phyloP scores from a whole-genome alignment of 805 yeast species.

The Candida endomychidarum region DNA sequence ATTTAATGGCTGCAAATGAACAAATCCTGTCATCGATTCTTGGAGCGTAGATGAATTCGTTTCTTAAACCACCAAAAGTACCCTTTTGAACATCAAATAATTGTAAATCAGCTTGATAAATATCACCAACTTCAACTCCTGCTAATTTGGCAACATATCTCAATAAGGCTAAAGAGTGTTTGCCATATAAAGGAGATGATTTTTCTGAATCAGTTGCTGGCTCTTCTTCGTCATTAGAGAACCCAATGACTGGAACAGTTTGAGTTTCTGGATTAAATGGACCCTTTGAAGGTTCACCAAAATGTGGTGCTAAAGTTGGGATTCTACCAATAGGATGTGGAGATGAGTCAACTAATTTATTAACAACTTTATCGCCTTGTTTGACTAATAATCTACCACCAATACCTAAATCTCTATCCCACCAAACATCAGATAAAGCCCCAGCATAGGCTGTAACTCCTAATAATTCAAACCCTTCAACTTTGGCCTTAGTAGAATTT shows the following conservation, averaged over 20 bases:
- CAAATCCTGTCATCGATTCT: slow-evolving; percentile 84
- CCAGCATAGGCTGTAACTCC: slow-evolving; percentile 46
- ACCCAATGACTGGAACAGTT: slow-evolving; percentile 40
- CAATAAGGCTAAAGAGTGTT: slow-evolving; percentile 65
- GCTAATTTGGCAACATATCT: slow-evolving; percentile 68
- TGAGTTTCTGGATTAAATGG: slow-evolving; percentile 38
- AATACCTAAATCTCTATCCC: slow-evolving; percentile 43
- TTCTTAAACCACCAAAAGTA: slow-evolving; percentile 69
- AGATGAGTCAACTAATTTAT: slow-evolving; percentile 31
- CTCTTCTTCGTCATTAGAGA: slow-evolving; percentile 30
- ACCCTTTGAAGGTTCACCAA: slow-evolving; percentile 26
- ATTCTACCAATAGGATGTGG: slow-evolving; percentile 38
- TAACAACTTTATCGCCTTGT: slow-evolving; percentile 18
- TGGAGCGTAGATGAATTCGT: slow-evolving; percentile 71
- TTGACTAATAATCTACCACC: slow-evolving; percentile 37
- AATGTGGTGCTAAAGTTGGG: slow-evolving; percentile 43
- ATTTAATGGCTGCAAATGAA: slow-evolving; percentile 67
- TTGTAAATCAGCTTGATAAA: slow-evolving; percentile 73
- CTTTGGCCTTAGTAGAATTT: slow-evolving; percentile 19
- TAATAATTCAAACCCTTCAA: slow-evolving; percentile 34
- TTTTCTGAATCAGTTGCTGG: slow-evolving; percentile 60
- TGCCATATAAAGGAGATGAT: slow-evolving; percentile 62
- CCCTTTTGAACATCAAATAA: slow-evolving; percentile 82
- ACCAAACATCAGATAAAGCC: slow-evolving; percentile 33
- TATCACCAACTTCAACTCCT: slow-evolving; percentile 56